Evolutionary conservation across 2,329 filamentous ascomycete species (phyloP).

Genomic region (Westerdykella aurantiaca): DNA sequence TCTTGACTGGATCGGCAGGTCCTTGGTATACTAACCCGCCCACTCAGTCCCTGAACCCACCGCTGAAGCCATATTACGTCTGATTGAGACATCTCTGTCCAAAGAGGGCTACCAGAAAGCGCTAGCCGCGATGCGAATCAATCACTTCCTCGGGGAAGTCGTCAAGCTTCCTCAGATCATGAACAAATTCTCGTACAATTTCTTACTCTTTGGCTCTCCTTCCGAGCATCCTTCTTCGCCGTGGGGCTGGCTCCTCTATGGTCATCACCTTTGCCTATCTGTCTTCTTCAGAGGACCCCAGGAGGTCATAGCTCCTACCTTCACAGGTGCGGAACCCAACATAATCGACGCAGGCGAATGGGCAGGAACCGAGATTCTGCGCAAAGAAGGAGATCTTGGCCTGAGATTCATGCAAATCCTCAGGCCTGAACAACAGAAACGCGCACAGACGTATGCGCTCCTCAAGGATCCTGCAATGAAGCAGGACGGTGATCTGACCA

Average conservation of each 20-base stretch:
- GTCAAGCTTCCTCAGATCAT: constrained; percentile 57
- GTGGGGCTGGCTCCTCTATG: constrained; percentile 72
- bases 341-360: constrained; percentile 61
- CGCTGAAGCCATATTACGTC: constrained; percentile 44
- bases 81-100: constrained; percentile 57
- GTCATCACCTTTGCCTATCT: constrained; percentile 71
- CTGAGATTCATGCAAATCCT: constrained; percentile 66
- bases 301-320: constrained; percentile 66
- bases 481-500: constrained; percentile 39
- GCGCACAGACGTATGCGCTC: constrained; percentile 53
- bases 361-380: constrained; percentile 60
- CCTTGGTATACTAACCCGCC: constrained; percentile 5
- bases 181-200: constrained; percentile 74
- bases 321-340: constrained; percentile 76
- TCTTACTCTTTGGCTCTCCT: constrained; percentile 62
- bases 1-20: neutral
- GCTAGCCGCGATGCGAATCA: constrained; percentile 63
- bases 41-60: constrained; percentile 23
- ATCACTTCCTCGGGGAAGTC: constrained; percentile 67
- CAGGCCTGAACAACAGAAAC: constrained; percentile 39
- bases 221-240: constrained; percentile 47
- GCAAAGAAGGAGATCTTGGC: constrained; percentile 58
- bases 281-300: constrained; percentile 61
- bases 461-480: constrained; percentile 63
- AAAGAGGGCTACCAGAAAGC: constrained; percentile 68